These are phyloP conservation scores for Kwoniella sp. DNA, from an alignment of 768 basidiomycete genomes.

Conservation along the genomic window DNA sequence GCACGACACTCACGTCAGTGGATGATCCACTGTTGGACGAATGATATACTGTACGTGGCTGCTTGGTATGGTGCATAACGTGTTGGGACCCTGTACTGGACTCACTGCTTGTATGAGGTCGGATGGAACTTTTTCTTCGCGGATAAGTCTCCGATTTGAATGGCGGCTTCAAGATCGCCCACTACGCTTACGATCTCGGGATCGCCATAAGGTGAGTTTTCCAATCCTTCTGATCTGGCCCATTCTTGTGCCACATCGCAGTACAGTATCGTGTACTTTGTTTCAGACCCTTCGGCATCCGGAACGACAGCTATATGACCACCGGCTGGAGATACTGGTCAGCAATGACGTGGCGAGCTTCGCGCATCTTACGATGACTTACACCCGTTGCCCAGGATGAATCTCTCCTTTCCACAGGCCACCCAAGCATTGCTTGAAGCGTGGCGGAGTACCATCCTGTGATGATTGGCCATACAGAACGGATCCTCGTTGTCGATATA, in stretches of 20 bases:
- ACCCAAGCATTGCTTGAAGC: constrained; percentile 56
- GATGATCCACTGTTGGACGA: too few relatives aligned
- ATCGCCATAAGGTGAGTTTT: constrained; percentile 15
- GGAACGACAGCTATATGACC: background rate
- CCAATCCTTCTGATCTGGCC: background rate
- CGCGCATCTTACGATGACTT: background rate
- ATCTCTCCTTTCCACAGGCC: constrained; percentile 69
- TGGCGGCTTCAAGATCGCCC: constrained; percentile 38
- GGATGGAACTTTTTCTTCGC: constrained; percentile 31
- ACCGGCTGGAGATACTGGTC: too few relatives aligned
- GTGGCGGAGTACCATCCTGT: background rate
- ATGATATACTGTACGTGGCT: too few relatives aligned
- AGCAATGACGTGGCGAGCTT: too few relatives aligned
- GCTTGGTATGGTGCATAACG: too few relatives aligned
- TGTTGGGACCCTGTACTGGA: too few relatives aligned
- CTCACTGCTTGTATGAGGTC: constrained; percentile 33
- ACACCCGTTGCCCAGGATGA: constrained; percentile 59
- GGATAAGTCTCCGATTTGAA: constrained; percentile 41
- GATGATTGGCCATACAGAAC: constrained; percentile 22
- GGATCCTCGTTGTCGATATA: constrained; percentile 43
- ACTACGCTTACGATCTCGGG: constrained; percentile 26
- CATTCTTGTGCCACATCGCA: background rate
- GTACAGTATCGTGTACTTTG: background rate
- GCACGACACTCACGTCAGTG: background rate
- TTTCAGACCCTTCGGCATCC: too few relatives aligned